A percentile compares a stretch with the other conserved stretches of the same genome.
phyloP scores from a whole-genome alignment of 2,329 filamentous ascomycete species.

The Aureobasidium sp. region DNA sequence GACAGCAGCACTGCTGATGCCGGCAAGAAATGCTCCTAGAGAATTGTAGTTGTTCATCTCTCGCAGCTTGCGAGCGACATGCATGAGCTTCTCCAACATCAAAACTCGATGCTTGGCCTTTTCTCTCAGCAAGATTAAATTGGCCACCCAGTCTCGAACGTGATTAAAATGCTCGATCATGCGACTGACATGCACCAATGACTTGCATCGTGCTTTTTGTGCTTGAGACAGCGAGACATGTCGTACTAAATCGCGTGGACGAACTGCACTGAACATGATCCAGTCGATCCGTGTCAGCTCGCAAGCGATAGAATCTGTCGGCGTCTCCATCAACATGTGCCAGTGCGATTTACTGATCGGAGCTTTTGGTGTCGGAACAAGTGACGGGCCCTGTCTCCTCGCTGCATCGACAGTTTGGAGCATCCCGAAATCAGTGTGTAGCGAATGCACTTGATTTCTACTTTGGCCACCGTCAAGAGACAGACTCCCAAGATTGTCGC shows the following conservation, averaged over 20 bases:
- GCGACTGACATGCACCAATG: constrained; percentile 78
- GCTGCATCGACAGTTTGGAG: constrained; percentile 55
- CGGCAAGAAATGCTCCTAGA: constrained; percentile 85
- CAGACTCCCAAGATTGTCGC: constrained; percentile 22
- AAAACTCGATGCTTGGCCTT: constrained; percentile 91
- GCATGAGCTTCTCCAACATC: constrained; percentile 94
- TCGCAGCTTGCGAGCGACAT: constrained; percentile 71
- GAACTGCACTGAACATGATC: constrained; percentile 95
- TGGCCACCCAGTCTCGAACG: constrained; percentile 46
- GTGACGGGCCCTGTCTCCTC: constrained; percentile 63
- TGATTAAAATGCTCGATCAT: constrained; percentile 79
- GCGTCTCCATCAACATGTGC: constrained; percentile 79
- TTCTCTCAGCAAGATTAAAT: constrained; percentile 66
- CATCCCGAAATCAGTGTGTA: constrained; percentile 7
- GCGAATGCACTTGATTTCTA: neutral
- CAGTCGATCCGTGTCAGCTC: constrained; percentile 95
- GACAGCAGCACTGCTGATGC: constrained; percentile 80
- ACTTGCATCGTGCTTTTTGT: constrained; percentile 53
- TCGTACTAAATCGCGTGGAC: constrained; percentile 84
- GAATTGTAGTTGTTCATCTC: constrained; percentile 97
- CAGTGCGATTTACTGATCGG: constrained; percentile 79
- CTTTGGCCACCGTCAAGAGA: constrained; percentile 16
- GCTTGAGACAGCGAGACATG: constrained; percentile 61
- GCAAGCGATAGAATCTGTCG: constrained; percentile 76
- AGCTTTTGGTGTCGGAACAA: constrained; percentile 61